Base-by-base conservation (phyloP, 2,329 filamentous ascomycete genomes). In the Lanzia echinophila region DNA sequence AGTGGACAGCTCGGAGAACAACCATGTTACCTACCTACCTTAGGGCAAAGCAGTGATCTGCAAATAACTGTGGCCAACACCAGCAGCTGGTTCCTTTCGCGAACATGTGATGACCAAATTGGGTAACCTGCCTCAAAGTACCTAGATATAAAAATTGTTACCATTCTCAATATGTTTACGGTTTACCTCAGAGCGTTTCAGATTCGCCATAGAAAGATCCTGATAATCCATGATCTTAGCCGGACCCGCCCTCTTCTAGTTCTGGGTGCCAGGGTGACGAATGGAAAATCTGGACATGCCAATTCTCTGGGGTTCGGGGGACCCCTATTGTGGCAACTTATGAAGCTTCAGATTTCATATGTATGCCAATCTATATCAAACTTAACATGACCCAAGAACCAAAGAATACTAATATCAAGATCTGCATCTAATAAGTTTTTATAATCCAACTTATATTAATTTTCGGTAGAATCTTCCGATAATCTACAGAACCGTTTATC, bases 1-100 rank as follows among this genome's bases (percentile, higher is more conserved):
- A 43, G 41, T 4, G 22, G 28, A 20, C 22, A 51, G 47, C 38
- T 53, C 33, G 50, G 50, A 47, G 20, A 53, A 41, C 33, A 46
- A 41, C 24, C 50, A 53, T 47, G 43, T 19, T 41, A 47, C 42
- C 43, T 34, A 22, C n/a, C 38, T 32, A 36, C 28, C 28, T 34
- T n/a, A 32, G 45, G 19, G 43, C 5, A 20, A 52, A 52, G 50
- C 42, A 52, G 36, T 36, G 42, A 52, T 52, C 50, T 47, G 34
- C 42, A 46, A 22, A 36, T 32, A 20, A 52, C 11, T 36, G 20
- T 52, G 13, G 42, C 7, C 43, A 17, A 13, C 13, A 12, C 33
- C 39, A 43, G 50, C 19, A 22, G 24, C 15, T 53, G 34, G 43
- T 41, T 24, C 24, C 34, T 33, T 47, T 13, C 3, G 11, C 39